These are phyloP conservation scores for Escovopsis sp. DNA, from an alignment of 2,329 filamentous ascomycete genomes.

Conservation along the genomic window DNA sequence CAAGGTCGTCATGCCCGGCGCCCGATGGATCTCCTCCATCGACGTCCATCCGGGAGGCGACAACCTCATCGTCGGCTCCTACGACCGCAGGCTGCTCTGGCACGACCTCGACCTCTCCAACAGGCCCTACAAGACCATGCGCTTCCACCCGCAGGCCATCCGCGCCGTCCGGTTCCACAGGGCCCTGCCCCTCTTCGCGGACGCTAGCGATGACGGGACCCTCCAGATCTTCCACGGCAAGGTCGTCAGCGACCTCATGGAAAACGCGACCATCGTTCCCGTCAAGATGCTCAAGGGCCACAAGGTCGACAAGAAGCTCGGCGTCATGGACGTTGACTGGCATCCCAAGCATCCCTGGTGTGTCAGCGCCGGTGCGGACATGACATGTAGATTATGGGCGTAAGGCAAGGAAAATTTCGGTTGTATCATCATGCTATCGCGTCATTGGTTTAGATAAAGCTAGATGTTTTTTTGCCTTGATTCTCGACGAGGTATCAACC, in stretches of 20 bases:
- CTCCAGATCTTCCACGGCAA: conserved; percentile 95
- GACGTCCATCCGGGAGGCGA: conserved; percentile 88
- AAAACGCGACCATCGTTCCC: conserved; percentile 91
- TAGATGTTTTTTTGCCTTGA: no score
- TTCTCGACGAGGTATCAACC: no score
- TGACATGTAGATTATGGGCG: conserved; percentile 81
- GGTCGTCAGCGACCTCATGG: conserved; percentile 86
- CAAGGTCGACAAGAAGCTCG: conserved; percentile 69
- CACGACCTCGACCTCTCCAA: conserved; percentile 88
- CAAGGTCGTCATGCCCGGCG: conserved; percentile 85
- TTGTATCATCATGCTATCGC: no score
- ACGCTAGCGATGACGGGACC: conserved; percentile 87
- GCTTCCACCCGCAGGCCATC: conserved; percentile 88
- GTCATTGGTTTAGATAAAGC: no score
- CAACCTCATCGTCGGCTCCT: conserved; percentile 86
- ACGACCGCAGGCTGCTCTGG: conserved; percentile 88
- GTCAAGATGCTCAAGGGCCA: conserved; percentile 89
- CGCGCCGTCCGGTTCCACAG: conserved; percentile 78
- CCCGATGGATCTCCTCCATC: conserved; percentile 83
- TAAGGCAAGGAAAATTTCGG: no score
- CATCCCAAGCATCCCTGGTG: conserved; percentile 90
- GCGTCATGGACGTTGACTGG: conserved; percentile 91
- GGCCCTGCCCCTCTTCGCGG: conserved; percentile 72
- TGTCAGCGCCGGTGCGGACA: conserved; percentile 86
- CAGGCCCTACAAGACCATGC: conserved; percentile 87